phyloP scores from a whole-genome alignment of 2,329 filamentous ascomycete species.

The Aspergillus pseudoviridinutans region DNA sequence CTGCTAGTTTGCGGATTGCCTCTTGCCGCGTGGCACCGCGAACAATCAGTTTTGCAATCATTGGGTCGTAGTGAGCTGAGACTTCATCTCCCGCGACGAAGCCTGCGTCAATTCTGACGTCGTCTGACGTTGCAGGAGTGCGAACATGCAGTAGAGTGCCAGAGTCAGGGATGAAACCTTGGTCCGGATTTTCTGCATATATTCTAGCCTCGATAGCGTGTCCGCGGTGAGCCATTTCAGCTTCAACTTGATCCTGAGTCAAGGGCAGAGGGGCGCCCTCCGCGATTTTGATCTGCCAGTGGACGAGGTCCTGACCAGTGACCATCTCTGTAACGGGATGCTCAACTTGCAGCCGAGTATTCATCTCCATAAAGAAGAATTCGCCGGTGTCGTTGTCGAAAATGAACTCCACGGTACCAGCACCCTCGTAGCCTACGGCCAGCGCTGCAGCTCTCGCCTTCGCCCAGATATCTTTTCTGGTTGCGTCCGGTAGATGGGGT shows the following conservation, averaged over 20 bases:
- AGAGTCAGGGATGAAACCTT: conserved; percentile 90
- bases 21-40: conserved; percentile 72
- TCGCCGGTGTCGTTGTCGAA: conserved; percentile 64
- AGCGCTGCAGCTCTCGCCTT: conserved; percentile 61
- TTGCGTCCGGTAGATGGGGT: conserved; percentile 56
- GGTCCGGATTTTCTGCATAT: conserved; percentile 91
- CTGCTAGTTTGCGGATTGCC: conserved; percentile 75
- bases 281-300: conserved; percentile 91
- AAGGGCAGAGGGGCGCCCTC: conserved; percentile 65
- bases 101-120: conserved; percentile 87
- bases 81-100: conserved; percentile 90
- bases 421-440: conserved; percentile 62
- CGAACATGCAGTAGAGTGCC: conserved; percentile 79
- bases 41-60: conserved; percentile 98
- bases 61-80: conserved; percentile 92
- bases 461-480: conserved; percentile 61
- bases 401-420: conserved; percentile 66
- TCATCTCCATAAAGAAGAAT: conserved; percentile 71
- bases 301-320: conserved; percentile 74
- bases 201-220: conserved; percentile 94
- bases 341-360: conserved; percentile 86
- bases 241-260: conserved; percentile 61
- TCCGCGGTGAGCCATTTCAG: conserved; percentile 68
- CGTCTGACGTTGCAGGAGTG: conserved; percentile 64
- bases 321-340: conserved; percentile 88